Base-by-base conservation (phyloP, 2,329 filamentous ascomycete genomes). In the Stachybotrys elegans region DNA sequence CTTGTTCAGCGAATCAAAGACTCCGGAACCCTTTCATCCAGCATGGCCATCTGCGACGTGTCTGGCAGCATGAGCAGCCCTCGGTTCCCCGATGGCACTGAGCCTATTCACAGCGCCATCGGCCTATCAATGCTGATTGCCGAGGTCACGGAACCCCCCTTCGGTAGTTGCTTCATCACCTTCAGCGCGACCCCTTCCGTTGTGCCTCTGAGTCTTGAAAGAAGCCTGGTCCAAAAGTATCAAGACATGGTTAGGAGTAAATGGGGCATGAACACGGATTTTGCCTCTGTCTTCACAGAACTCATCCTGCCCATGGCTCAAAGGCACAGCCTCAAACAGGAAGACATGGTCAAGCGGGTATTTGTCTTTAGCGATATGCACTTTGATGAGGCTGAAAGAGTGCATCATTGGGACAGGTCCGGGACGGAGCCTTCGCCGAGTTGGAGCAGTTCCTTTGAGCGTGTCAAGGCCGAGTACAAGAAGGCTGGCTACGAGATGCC, bases 341-440 rank as follows among this genome's bases (percentile, higher is more conserved):
- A 79, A 43, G 70, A 82, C 31, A 82, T 83, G 77, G 70, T 81
- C 14, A 80, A 79, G 61, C 72, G 74, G 4, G 55, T 83, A 14
- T 81, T 83, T 52, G 72, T 82, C 25, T 81, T 82, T 52, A 73
- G 66, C 36, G 78, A 81, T 54, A 81, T 82, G 78, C 76, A 81
- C 36, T 82, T 83, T 53, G 58, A 82, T 48, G 0, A 45, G 0
- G 69, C 69, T 2, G 43, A 48, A 25, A 41, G 12, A 9, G 27
- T 12, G 13, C 5, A 13, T 4, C 17, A 3, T 5, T 14, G 14
- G 22, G 2, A n/a, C 2, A 16, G 0, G 6, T 7, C 5, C 13
- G 14, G n/a, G 9, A 32, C 22, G 5, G 8, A 16, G 22, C 21
- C 11, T n/a, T 11, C 14, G 13, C 14, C 5, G 27, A 40, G 12